Conservation (phyloP, 1,139 yeast genomes). For the Yamadazyma buinensis region DNA sequence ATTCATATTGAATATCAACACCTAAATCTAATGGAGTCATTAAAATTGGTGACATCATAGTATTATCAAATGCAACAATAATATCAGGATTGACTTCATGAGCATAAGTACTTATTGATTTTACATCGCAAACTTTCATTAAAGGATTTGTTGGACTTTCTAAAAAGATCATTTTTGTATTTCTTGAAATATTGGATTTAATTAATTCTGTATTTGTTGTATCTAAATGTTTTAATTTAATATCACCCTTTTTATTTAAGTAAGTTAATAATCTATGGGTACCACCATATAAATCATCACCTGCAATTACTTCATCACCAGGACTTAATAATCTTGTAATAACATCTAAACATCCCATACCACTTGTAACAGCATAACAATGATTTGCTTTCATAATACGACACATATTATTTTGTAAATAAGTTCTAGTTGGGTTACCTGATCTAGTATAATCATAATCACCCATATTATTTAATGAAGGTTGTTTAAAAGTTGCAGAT, state of each 20-base stretch:
- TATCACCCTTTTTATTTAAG: conserved; percentile 61
- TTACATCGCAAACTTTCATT: conserved; percentile 80
- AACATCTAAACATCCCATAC: conserved; percentile 91
- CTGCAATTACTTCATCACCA: conserved; percentile 85
- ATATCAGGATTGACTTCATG: conserved; percentile 66
- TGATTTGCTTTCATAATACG: conserved; percentile 71
- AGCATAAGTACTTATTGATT: conserved; percentile 59
- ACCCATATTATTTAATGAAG: conserved; percentile 70
- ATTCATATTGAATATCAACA: conserved; percentile 87
- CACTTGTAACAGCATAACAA: conserved; percentile 80
- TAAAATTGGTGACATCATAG: conserved; percentile 90
- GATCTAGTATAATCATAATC: conserved; percentile 89
- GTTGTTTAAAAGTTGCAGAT: conserved; percentile 89
- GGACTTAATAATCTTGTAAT: conserved; percentile 69
- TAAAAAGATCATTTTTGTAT: conserved; percentile 71
- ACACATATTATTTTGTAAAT: conserved; percentile 71
- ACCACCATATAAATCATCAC: conserved; percentile 92
- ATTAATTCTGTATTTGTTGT: conserved; percentile 69
- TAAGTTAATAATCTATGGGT: conserved; percentile 81
- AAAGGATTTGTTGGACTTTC: conserved; percentile 93
- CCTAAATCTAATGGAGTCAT: conserved; percentile 84
- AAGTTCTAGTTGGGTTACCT: conserved; percentile 91
- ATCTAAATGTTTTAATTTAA: conserved; percentile 73
- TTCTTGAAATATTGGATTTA: conserved; percentile 44
- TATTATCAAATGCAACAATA: conserved; percentile 84